A percentile compares a stretch with the other conserved stretches of the same genome.
phyloP scores from a whole-genome alignment of 1,284 basidiomycete species.

The Sparassis latifolia region DNA sequence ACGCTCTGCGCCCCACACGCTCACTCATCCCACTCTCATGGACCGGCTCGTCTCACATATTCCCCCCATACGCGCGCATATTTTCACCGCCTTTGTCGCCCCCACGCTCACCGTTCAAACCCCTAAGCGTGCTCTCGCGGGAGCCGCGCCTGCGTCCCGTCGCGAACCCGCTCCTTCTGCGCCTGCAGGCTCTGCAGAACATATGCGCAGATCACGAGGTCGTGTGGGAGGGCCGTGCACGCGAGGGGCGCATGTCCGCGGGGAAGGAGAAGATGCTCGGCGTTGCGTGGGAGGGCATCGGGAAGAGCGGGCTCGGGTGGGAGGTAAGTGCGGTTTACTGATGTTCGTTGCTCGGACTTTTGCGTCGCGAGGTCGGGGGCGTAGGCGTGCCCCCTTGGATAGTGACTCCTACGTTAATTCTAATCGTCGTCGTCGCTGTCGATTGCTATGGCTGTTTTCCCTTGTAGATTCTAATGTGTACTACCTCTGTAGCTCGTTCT shows the following conservation, averaged over 20 bases:
- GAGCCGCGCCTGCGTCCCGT: slow-evolving; percentile 38
- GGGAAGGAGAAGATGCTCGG: slow-evolving; percentile 52
- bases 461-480: slow-evolving; percentile 1
- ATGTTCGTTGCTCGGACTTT: slow-evolving; percentile 1
- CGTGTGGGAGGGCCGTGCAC: slow-evolving; percentile 38
- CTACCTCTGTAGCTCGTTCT: background rate
- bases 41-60: background rate
- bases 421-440: background rate
- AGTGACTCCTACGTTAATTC: slow-evolving; percentile 2
- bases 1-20: slow-evolving; percentile 10
- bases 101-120: slow-evolving; percentile 24
- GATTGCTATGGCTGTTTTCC: background rate
- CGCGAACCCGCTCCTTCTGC: slow-evolving; percentile 51
- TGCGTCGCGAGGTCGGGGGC: background rate
- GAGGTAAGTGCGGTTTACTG: slow-evolving; percentile 15
- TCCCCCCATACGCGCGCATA: slow-evolving; percentile 15
- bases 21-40: slow-evolving; percentile 16
- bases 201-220: slow-evolving; percentile 33
- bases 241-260: slow-evolving; percentile 40
- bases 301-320: slow-evolving; percentile 42
- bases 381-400: background rate
- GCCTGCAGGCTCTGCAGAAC: slow-evolving; percentile 53
- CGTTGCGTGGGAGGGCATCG: slow-evolving; percentile 52
- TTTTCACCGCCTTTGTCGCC: slow-evolving; percentile 20
- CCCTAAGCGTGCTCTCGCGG: slow-evolving; percentile 9